phyloP scores from a whole-genome alignment of 306 rosid species.

The Cotoneaster glaucophyllus region DNA sequence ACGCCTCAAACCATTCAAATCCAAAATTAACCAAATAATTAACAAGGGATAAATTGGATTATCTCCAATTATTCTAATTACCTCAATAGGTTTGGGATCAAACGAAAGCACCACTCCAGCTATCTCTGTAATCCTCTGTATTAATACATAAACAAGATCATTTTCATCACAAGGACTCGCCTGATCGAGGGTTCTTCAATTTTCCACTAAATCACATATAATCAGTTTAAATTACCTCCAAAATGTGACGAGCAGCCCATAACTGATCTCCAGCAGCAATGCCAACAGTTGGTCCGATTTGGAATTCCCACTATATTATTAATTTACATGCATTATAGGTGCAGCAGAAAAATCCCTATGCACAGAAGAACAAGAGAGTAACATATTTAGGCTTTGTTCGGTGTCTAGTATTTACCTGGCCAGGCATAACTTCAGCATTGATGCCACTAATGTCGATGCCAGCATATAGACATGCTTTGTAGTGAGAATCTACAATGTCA shows the following conservation, averaged over 20 bases:
- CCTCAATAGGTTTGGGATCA: conserved; percentile 13
- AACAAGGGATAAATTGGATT: not conserved
- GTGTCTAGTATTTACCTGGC: conserved; percentile 34
- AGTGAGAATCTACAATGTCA: conserved; percentile 61
- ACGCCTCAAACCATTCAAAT: not conserved
- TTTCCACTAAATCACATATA: not conserved
- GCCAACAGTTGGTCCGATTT: conserved; percentile 13
- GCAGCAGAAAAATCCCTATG: not conserved
- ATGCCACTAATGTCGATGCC: conserved; percentile 62
- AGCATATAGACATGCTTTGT: conserved; percentile 64
- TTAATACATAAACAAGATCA: no score
- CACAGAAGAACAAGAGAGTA: no score
- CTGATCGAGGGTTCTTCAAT: not conserved
- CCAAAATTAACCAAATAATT: not conserved
- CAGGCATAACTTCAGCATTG: conserved; percentile 77
- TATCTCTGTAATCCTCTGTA: conserved; percentile 11
- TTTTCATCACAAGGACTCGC: not conserved
- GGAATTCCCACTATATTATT: conserved; percentile 6
- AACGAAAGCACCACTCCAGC: conserved; percentile 11
- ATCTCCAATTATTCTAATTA: not conserved
- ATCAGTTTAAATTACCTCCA: not conserved
- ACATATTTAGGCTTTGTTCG: no score
- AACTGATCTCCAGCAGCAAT: conserved; percentile 7
- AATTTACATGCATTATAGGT: not conserved
- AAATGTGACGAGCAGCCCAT: conserved; percentile 16